Conservation (phyloP, 192 early-diverging fungal genomes). For the Coemansia sp. region DNA sequence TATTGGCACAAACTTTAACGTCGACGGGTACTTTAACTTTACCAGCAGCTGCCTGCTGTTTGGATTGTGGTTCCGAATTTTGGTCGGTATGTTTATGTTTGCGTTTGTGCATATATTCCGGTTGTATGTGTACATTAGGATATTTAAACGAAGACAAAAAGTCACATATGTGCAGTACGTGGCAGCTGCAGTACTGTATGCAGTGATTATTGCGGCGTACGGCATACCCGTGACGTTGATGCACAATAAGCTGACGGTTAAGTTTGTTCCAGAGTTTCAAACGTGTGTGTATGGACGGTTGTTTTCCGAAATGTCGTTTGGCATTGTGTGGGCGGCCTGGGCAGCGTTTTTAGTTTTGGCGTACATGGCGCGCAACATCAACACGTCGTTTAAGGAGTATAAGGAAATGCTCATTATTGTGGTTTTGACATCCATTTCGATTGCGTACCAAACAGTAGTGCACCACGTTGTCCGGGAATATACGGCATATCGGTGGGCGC, state of each 20-base stretch:
- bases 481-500: slow-evolving; percentile 24
- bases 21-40: slow-evolving; percentile 8
- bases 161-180: slow-evolving; percentile 19
- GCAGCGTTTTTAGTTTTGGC: slow-evolving; percentile 4
- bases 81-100: slow-evolving; percentile 34
- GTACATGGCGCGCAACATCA: slow-evolving; percentile 39
- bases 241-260: slow-evolving; percentile 14
- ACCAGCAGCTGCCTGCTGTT: slow-evolving; percentile 24
- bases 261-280: neutral
- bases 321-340: slow-evolving; percentile 42
- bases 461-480: slow-evolving; percentile 32
- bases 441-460: slow-evolving; percentile 28
- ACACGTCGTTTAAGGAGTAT: slow-evolving; percentile 49
- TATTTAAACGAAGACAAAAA: slow-evolving; percentile 18
- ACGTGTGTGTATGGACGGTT: slow-evolving; percentile 24
- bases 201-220: slow-evolving; percentile 9
- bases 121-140: slow-evolving; percentile 37
- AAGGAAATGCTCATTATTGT: slow-evolving; percentile 42
- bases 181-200: neutral
- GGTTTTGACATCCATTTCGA: slow-evolving; percentile 10
- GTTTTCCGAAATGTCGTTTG: slow-evolving; percentile 37
- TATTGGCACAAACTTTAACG: slow-evolving; percentile 39
- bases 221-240: slow-evolving; percentile 29
- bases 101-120: slow-evolving; percentile 32
- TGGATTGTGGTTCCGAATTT: slow-evolving; percentile 36